These are phyloP conservation scores for Erucastrum elatum DNA, from an alignment of 345 rosid genomes.

Conservation along the genomic window DNA sequence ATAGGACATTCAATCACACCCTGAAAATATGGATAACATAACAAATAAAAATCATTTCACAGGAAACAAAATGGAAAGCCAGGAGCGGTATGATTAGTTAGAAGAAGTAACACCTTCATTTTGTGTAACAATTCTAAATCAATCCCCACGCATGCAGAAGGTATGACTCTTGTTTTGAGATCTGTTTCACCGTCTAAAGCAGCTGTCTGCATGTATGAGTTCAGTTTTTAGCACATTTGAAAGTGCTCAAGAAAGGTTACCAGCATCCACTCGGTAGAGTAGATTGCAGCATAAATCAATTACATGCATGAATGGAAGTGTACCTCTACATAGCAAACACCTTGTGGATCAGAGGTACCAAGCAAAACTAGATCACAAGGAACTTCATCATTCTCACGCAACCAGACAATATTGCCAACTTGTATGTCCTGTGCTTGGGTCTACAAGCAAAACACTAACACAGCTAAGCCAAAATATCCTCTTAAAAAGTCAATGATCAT, in stretches of 20 bases:
- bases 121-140: conserved; percentile 86
- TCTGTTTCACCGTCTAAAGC: conserved; percentile 98
- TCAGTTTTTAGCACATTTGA: conserved; percentile 25
- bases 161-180: conserved; percentile 87
- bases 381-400: conserved; percentile 99
- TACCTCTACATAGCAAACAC: conserved; percentile 93
- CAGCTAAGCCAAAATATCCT: conserved; percentile 9
- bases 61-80: conserved; percentile 3
- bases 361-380: conserved; percentile 97
- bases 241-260: conserved; percentile 9
- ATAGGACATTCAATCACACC: conserved; percentile 96
- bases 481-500: neutral
- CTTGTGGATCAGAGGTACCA: conserved; percentile 94
- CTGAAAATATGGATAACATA: conserved; percentile 44
- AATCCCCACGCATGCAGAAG: conserved; percentile 88
- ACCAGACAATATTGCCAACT: conserved; percentile 94
- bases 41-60: neutral
- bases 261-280: conserved; percentile 7
- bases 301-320: neutral
- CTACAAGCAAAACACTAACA: conserved; percentile 47
- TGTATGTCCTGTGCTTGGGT: conserved; percentile 83
- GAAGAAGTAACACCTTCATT: conserved; percentile 65
- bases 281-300: conserved; percentile 5
- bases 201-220: conserved; percentile 65
- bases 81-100: neutral